These are phyloP conservation scores for Amyloporia xantha DNA, from an alignment of 768 basidiomycete species.

Conservation along the genomic window DNA sequence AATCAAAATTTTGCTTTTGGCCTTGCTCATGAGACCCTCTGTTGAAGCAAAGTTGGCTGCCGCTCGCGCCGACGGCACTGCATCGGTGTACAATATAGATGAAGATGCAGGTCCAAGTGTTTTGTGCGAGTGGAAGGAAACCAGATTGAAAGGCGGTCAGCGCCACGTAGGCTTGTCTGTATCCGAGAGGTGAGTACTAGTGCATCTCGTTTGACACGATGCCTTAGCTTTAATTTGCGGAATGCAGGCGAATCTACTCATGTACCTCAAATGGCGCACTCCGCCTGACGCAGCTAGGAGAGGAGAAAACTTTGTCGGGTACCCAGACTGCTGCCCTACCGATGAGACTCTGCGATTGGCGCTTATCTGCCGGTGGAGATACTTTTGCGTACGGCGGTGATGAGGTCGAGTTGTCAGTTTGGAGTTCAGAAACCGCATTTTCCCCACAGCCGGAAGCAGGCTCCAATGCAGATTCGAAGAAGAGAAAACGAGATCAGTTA, in stretches of 20 bases:
- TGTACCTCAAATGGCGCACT: constrained; percentile 77
- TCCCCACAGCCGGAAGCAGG: constrained; percentile 17
- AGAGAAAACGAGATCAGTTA: constrained; percentile 55
- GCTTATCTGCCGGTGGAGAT: constrained; percentile 40
- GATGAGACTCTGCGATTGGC: constrained; percentile 64
- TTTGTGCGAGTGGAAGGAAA: constrained; percentile 56
- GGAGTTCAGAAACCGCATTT: constrained; percentile 63
- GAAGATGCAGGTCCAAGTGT: constrained; percentile 33
- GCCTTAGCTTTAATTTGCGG: no score
- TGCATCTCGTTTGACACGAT: no score
- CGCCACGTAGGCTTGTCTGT: constrained; percentile 57
- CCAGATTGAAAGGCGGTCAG: constrained; percentile 43
- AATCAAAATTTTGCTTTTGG: not conserved
- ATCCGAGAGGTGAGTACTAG: constrained; percentile 38
- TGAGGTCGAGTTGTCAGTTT: constrained; percentile 79
- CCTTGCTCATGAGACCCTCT: not conserved
- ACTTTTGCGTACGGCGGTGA: constrained; percentile 80
- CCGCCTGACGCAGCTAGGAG: constrained; percentile 35
- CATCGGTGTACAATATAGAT: constrained; percentile 35
- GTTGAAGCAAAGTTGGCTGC: constrained; percentile 58
- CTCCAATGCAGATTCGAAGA: constrained; percentile 30
- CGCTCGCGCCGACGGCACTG: constrained; percentile 55
- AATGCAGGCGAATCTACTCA: no score
- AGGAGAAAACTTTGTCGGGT: constrained; percentile 20
- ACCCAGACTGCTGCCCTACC: constrained; percentile 45